These are phyloP conservation scores for Ceratocystis diversiconidia DNA, from an alignment of 2,329 filamentous ascomycete genomes.

Conservation along the genomic window DNA sequence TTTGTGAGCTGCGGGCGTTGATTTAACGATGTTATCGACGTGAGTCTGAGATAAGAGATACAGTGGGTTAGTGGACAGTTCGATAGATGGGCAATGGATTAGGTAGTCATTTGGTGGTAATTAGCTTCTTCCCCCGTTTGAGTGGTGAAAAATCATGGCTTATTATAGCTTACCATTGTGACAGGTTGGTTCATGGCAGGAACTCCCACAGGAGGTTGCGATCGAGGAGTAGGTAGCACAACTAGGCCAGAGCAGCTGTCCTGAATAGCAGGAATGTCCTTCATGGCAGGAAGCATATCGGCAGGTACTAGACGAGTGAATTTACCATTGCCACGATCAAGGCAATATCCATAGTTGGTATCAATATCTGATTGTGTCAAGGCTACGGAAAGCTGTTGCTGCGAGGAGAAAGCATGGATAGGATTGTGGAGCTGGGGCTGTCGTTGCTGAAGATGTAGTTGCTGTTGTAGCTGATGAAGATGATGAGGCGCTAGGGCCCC, in stretches of 20 bases:
- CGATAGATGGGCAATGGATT: neutral
- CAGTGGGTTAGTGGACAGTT: neutral
- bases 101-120: neutral
- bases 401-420: neutral
- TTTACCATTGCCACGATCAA: constrained; percentile 38
- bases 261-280: constrained; percentile 32
- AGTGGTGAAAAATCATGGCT: neutral
- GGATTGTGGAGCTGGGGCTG: neutral
- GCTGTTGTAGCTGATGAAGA: constrained; percentile 8
- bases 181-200: constrained; percentile 28
- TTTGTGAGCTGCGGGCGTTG: constrained; percentile 4
- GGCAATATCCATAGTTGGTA: constrained; percentile 34
- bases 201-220: constrained; percentile 22
- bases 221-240: constrained; percentile 31
- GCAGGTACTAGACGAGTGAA: constrained; percentile 42
- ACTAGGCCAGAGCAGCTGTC: constrained; percentile 31
- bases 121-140: neutral
- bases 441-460: constrained; percentile 9
- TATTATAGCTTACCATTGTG: constrained; percentile 26
- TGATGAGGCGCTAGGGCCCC: constrained; percentile 2
- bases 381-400: neutral
- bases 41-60: constrained; percentile 4
- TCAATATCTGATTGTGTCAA: constrained; percentile 1
- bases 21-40: neutral
- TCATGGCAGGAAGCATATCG: constrained; percentile 35